Percentiles rank a stretch among this genome's conserved stretches.
These are phyloP conservation scores for Pseudognaphalium luteoalbum DNA, from an alignment of 129 eudicot species.

Conservation along the genomic window DNA sequence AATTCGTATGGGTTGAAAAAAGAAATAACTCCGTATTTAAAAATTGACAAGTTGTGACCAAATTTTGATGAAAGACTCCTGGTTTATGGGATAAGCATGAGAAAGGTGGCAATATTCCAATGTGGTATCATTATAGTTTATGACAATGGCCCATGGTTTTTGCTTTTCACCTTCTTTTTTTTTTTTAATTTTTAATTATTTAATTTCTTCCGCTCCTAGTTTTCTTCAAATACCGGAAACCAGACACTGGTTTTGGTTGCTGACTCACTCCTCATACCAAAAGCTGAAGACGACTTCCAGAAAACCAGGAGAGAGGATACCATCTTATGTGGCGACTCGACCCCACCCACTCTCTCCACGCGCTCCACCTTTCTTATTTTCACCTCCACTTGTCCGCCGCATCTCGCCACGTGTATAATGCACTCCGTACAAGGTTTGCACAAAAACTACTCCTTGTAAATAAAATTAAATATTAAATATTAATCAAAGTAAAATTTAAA, in stretches of 20 bases:
- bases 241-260: conserved; percentile 32
- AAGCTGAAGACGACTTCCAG: conserved; percentile 41
- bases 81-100: conserved; percentile 40
- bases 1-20: not conserved
- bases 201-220: conserved; percentile 1
- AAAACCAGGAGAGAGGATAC: conserved; percentile 60
- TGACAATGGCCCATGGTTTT: conserved; percentile 34
- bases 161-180: not conserved
- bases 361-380: conserved; percentile 15
- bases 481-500: no score
- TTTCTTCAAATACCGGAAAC: conserved; percentile 33
- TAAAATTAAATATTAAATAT: no score
- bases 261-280: conserved; percentile 23
- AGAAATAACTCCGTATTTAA: not conserved
- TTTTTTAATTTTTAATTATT: not conserved
- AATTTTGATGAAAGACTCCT: conserved; percentile 31
- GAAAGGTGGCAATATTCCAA: conserved; percentile 36
- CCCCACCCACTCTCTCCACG: conserved; percentile 56
- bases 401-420: not conserved
- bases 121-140: conserved; percentile 15
- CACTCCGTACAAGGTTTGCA: no score
- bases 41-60: conserved; percentile 14
- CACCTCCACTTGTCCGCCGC: conserved; percentile 16
- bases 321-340: conserved; percentile 69
- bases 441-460: no score